A percentile compares a stretch with the other conserved stretches of the same genome.
These are phyloP conservation scores for Canna indica DNA, from an alignment of 176 grass and related monocot genomes.

Conservation along the genomic window DNA sequence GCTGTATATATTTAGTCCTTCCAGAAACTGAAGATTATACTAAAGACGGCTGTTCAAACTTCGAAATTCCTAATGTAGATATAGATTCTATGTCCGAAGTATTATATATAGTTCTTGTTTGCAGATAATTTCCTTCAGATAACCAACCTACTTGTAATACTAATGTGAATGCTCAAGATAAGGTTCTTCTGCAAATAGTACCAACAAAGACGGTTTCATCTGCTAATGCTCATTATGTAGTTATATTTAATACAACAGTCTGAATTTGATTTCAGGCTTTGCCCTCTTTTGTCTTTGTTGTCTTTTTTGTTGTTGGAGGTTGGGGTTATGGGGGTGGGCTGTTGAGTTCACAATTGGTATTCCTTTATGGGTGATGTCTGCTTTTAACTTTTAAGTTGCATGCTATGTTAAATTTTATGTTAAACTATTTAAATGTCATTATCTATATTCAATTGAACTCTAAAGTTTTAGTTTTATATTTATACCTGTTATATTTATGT, in stretches of 20 bases:
- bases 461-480: not conserved
- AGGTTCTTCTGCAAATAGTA: not conserved
- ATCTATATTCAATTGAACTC: too few species aligned
- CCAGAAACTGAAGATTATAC: not conserved
- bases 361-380: not conserved
- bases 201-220: not conserved
- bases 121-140: not conserved
- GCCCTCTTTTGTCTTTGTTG: not conserved
- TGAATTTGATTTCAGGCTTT: not conserved
- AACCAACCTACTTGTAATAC: not conserved
- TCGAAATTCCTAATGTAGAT: not conserved
- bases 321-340: not conserved
- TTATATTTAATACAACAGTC: not conserved
- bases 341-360: not conserved
- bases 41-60: not conserved
- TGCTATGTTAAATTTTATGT: not conserved
- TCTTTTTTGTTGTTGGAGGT: not conserved
- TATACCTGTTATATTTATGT: not conserved
- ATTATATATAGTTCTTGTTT: not conserved
- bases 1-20: not conserved
- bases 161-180: not conserved
- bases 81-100: not conserved
- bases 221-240: constrained; percentile 2
- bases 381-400: not conserved
- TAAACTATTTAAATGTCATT: too few species aligned